phyloP scores from a whole-genome alignment of 2,329 filamentous ascomycete species.

The Cladophialophora exuberans region DNA sequence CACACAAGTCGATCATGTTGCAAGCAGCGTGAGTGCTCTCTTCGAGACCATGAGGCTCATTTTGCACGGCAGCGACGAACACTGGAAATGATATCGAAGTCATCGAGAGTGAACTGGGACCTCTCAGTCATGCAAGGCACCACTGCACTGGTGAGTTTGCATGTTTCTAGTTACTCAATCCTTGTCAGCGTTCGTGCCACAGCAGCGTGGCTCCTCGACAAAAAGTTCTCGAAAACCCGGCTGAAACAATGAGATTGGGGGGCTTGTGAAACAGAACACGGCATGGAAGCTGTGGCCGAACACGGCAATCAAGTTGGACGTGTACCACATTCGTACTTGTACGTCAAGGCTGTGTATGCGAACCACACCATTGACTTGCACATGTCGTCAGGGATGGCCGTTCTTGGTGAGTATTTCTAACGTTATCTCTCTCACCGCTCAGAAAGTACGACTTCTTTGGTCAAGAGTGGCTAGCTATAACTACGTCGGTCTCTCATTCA shows the following conservation, averaged over 20 bases:
- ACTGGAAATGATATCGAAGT: not conserved
- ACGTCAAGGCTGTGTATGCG: conserved; percentile 8
- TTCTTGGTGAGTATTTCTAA: not conserved
- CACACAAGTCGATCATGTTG: too few relatives aligned
- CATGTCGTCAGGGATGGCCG: not conserved
- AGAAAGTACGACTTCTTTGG: not conserved
- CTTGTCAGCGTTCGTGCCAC: not conserved
- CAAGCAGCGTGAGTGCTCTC: not conserved
- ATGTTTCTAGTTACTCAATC: not conserved
- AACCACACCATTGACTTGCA: conserved; percentile 1
- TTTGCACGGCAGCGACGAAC: not conserved
- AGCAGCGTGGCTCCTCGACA: not conserved
- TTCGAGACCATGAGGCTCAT: not conserved
- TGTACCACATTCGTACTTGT: conserved; percentile 3
- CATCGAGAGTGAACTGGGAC: not conserved
- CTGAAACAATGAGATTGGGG: not conserved
- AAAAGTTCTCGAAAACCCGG: conserved; percentile 5
- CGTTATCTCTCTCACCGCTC: conserved; percentile 7
- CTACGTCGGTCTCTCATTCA: not conserved
- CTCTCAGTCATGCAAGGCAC: not conserved
- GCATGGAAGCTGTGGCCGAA: conserved; percentile 4
- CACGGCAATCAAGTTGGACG: conserved; percentile 1
- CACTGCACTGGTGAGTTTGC: not conserved
- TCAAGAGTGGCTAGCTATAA: not conserved
- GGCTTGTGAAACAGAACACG: conserved; percentile 5